Evolutionary conservation across 2,329 filamentous ascomycete genomes (phyloP), one percentile per base, ranked within the genome.

Genomic region (Calonectria hawksworthii): DNA sequence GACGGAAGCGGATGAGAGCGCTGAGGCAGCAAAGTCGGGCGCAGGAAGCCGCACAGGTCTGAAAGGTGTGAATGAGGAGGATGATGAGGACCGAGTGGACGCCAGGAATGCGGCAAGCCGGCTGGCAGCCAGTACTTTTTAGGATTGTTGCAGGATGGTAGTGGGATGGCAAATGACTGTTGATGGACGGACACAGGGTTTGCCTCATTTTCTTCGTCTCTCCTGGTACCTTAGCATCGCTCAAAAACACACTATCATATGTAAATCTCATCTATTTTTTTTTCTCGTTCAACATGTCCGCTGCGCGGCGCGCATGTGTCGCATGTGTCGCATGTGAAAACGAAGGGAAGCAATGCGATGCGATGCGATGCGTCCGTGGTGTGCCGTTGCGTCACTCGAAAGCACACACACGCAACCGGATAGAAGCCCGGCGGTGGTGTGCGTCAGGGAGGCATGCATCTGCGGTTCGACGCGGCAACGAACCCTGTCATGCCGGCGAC

Each of bases 111-210:
- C 97, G 68, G 97, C 97, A 44, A 98, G 95, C 86, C 92, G 97
- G 83, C 88, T 99, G 87, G 97, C 96, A 63, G 95, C 96, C 79
- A 98, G 96, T 88, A 98, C 96, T 23, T 98, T 98, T 85, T 99
- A 76, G 81, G 69, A 87, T 81, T 68, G 59, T 36, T 54, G 63
- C 30, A 47, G 36, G 32, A 65, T 76, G 74, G 68, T 72, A 68
- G 70, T 75, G 71, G 68, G 68, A 76, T 47, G 71, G 70, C 63
- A 68, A 68, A 67, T 72, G 71, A 74, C 73, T 44, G 44, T 34
- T 64, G 80, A 75, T 65, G 61, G 74, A 74, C 65, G 61, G 74
- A 74, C 68, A 66, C 64, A 56, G 28, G 64, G 73, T 64, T 73
- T 78, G 74, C 70, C 70, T 75, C 74, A 74, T 70, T 77, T 77